These are phyloP conservation scores for Didymosphaeria variabile DNA, from an alignment of 2,329 filamentous ascomycete genomes.

Conservation along the genomic window DNA sequence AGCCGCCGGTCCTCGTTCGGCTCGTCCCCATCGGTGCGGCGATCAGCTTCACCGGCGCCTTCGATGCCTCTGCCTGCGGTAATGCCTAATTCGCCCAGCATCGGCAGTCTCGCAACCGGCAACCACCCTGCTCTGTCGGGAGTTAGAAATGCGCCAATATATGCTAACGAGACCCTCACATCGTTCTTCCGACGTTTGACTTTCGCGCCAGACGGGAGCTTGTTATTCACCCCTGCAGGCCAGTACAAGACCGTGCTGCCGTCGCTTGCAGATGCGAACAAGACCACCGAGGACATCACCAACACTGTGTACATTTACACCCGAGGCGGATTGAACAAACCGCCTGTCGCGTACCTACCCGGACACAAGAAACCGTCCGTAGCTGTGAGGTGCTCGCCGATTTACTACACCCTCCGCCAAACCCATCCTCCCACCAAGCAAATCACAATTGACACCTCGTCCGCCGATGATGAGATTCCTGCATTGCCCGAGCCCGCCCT, in stretches of 20 bases:
- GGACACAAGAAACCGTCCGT: conserved; percentile 99
- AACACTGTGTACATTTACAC: conserved; percentile 99
- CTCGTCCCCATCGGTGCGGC: conserved; percentile 76
- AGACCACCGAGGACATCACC: conserved; percentile 82
- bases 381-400: conserved; percentile 90
- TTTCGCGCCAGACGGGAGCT: conserved; percentile 93
- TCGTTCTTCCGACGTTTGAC: conserved; percentile 95
- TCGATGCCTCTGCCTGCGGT: conserved; percentile 94
- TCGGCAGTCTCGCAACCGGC: conserved; percentile 64
- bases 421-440: conserved; percentile 74
- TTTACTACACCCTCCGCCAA: conserved; percentile 84
- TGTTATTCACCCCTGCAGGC: conserved; percentile 92
- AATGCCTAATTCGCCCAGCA: conserved; percentile 91
- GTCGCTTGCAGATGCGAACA: conserved; percentile 72
- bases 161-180: conserved; percentile 95
- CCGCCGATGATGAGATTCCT: conserved; percentile 82
- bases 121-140: conserved; percentile 33
- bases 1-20: conserved; percentile 94
- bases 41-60: conserved; percentile 91
- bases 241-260: conserved; percentile 87
- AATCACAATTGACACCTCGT: conserved; percentile 94
- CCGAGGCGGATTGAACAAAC: conserved; percentile 93
- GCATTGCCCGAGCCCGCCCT: conserved; percentile 83
- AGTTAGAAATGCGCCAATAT: conserved; percentile 85
- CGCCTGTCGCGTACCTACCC: conserved; percentile 91